Percentiles rank a stretch among this genome's conserved stretches.
phyloP scores from a whole-genome alignment of 495 filamentous ascomycete genomes.

The Tuber borchii region DNA sequence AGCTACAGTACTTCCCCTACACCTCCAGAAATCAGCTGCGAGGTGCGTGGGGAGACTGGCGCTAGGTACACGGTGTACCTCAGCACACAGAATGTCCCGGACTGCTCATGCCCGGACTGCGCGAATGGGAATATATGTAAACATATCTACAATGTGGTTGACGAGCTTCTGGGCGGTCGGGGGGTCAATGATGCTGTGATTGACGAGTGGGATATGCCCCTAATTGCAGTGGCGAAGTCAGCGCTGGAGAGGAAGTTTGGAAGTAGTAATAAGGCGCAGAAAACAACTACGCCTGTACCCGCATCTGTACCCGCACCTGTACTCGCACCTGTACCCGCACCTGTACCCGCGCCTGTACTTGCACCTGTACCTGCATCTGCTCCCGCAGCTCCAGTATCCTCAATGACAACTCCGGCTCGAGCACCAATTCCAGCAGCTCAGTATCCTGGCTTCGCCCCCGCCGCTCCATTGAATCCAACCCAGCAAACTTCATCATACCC shows the following conservation, averaged over 20 bases:
- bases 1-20: neutral
- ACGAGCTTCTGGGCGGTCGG: neutral
- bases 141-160: neutral
- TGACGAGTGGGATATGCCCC: neutral
- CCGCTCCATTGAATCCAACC: neutral
- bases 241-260: neutral
- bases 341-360: no score
- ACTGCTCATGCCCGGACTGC: neutral
- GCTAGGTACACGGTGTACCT: neutral
- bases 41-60: neutral
- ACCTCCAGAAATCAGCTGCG: slow-evolving; percentile 2
- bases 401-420: neutral
- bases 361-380: neutral
- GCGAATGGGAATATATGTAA: neutral
- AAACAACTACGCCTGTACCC: neutral
- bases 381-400: neutral
- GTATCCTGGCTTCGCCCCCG: neutral
- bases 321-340: no score
- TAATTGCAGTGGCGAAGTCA: neutral
- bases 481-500: neutral
- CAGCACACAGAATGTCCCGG: neutral
- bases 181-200: neutral
- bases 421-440: neutral
- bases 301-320: neutral
- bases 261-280: neutral